Evolutionary conservation across 768 basidiomycete genomes (phyloP).

Genomic region (Cystobasidium ongulense): DNA sequence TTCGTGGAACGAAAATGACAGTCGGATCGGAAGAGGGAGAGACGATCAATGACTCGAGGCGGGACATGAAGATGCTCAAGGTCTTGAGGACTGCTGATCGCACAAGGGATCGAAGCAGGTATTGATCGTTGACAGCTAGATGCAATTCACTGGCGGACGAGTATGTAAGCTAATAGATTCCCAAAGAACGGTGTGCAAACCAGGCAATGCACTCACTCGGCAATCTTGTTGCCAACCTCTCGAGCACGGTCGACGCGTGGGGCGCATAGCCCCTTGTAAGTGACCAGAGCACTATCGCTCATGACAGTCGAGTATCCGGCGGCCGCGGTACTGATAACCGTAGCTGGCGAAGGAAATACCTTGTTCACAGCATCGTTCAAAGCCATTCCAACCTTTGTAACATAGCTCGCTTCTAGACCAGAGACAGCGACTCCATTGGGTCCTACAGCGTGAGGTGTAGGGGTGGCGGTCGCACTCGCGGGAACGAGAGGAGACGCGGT

Average conservation of each 20-base stretch:
- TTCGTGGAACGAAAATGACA: conserved; percentile 12
- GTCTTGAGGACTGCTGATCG: conserved; percentile 40
- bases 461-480: neutral
- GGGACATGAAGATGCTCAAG: conserved; percentile 41
- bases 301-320: neutral
- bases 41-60: conserved; percentile 38
- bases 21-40: conserved; percentile 7
- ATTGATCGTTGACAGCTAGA: conserved; percentile 38
- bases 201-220: neutral
- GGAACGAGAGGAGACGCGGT: neutral
- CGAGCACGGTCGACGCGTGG: conserved; percentile 26
- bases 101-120: conserved; percentile 41
- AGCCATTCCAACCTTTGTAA: conserved; percentile 26
- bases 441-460: neutral
- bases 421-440: neutral
- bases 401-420: conserved; percentile 22
- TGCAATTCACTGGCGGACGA: conserved; percentile 34
- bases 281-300: conserved; percentile 5
- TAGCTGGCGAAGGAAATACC: conserved; percentile 6
- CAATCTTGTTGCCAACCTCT: conserved; percentile 25
- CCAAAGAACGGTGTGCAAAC: neutral
- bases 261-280: conserved; percentile 25
- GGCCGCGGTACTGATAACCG: neutral
- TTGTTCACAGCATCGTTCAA: conserved; percentile 28
- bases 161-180: neutral